Evolutionary conservation across 2,329 filamentous ascomycete species (phyloP).

Genomic region (Aspergillus felis): DNA sequence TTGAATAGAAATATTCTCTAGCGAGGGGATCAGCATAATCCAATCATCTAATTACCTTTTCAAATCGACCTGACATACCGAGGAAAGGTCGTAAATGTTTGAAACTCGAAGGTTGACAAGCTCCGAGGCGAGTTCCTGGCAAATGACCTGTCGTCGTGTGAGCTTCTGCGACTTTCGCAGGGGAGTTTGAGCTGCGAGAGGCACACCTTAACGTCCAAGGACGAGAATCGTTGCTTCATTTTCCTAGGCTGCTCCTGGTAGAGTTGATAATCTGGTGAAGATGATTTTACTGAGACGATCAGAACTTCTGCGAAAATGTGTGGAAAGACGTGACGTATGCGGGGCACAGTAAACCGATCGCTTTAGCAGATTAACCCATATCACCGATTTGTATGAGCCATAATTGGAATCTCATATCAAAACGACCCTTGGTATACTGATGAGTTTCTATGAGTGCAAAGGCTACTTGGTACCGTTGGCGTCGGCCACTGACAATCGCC

Average conservation of each 20-base stretch:
- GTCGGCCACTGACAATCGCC: neutral
- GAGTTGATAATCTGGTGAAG: slow-evolving; percentile 2
- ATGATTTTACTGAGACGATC: slow-evolving; percentile 14
- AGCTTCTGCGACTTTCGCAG: neutral
- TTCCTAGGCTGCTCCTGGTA: slow-evolving; percentile 12
- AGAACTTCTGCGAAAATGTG: slow-evolving; percentile 7
- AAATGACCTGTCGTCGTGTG: slow-evolving; percentile 67
- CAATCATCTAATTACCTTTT: neutral
- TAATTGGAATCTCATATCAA: neutral
- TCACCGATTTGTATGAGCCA: slow-evolving; percentile 4
- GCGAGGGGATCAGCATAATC: neutral
- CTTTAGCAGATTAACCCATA: slow-evolving; percentile 1
- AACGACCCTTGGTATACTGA: neutral
- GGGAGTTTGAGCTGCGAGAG: neutral
- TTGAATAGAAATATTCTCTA: slow-evolving; percentile 90
- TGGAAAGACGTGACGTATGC: slow-evolving; percentile 33
- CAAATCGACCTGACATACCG: slow-evolving; percentile 43
- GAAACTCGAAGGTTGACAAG: slow-evolving; percentile 76
- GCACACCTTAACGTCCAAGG: slow-evolving; percentile 53
- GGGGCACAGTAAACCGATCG: slow-evolving; percentile 23
- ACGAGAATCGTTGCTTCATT: slow-evolving; percentile 60
- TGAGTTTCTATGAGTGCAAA: neutral
- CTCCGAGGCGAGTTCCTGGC: slow-evolving; percentile 78
- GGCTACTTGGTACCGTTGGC: neutral
- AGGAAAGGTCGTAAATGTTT: slow-evolving; percentile 95